Base-by-base conservation (phyloP, 176 grass and related monocot genomes). In the Rhynchospora breviuscula region DNA sequence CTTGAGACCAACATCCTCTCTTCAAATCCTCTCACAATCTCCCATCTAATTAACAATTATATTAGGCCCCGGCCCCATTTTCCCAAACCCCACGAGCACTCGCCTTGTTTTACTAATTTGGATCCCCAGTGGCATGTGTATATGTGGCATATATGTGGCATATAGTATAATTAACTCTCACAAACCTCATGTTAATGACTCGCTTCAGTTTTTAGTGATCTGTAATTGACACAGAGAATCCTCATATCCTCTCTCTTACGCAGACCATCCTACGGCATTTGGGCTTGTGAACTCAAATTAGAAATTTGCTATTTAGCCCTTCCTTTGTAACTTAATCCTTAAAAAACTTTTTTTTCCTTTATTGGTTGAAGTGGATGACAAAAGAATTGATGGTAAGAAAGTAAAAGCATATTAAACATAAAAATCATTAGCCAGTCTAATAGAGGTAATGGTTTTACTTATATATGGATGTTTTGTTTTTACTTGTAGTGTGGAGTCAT, bases 21-120 rank as follows among this genome's bases (percentile, higher is more conserved):
- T 81, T 69, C 53, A 86, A 67, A 79, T 79, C 78, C 84, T 58
- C 84, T 12, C 71, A 81, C 71, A 81, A 63, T 59, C 47, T 80
- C 62, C 59, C 18, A 49, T 76, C 2, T 29, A 71, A 71, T 57
- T 78, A 56, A 53, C 17, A 69, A 45, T 71, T 71, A 74, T 51
- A 73, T 23, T 21, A 22, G 49, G 6, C 14, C 12, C 10, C 12
- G 11, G 23, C 23, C 18, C 13, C 51, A 51, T 79, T 80, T 74
- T 56, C 63, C 84, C 64, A 86, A 67, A 86, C 62, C 84, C 84
- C 84, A 86, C 84, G 84, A 68, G 84, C 77, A 86, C 60, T 77
- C 51, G 3, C 73, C 73, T 78, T 29, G 19, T 78, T 78, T 78
- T 51, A 78, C 44, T 8, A 57, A 1, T 31, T 31, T 0, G 25